phyloP scores from a whole-genome alignment of 1,284 basidiomycete species.

The Heliocybe sulcata region DNA sequence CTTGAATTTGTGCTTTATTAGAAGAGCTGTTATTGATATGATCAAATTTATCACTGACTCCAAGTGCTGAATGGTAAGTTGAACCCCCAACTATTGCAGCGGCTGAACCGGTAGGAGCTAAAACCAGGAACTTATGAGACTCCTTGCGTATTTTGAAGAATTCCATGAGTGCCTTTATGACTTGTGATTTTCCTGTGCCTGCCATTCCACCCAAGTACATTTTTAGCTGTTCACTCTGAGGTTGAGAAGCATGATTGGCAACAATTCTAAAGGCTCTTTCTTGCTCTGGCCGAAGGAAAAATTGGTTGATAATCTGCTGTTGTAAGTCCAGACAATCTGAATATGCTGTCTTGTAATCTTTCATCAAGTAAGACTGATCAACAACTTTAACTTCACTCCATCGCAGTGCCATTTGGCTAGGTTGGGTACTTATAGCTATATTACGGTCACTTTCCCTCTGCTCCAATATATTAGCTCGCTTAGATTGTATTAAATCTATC shows the following conservation, averaged over 20 bases:
- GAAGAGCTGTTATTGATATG: not conserved
- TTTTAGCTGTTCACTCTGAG: constrained; percentile 14
- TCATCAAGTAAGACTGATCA: not conserved
- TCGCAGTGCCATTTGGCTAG: not conserved
- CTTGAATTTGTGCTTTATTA: constrained; percentile 7
- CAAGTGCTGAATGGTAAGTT: constrained; percentile 29
- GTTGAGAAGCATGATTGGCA: constrained; percentile 18
- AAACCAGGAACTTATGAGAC: constrained; percentile 17
- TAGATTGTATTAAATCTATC: not conserved
- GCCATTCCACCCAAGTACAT: constrained; percentile 32
- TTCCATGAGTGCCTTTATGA: constrained; percentile 25
- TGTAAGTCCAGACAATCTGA: constrained; percentile 2
- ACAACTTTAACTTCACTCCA: constrained; percentile 2
- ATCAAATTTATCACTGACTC: constrained; percentile 11
- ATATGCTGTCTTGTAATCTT: not conserved
- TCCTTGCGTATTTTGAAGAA: constrained; percentile 22
- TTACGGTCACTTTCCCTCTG: not conserved
- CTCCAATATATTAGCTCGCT: not conserved
- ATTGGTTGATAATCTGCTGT: not conserved
- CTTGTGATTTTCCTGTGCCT: constrained; percentile 34
- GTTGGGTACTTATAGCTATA: not conserved
- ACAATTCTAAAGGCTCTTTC: constrained; percentile 24
- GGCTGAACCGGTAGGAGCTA: constrained; percentile 30
- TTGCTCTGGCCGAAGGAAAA: constrained; percentile 16
- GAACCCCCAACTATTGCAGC: constrained; percentile 27